Evolutionary conservation across 352 stramenopile genomes (phyloP).

Genomic region (Pythium aphanidermatum): DNA sequence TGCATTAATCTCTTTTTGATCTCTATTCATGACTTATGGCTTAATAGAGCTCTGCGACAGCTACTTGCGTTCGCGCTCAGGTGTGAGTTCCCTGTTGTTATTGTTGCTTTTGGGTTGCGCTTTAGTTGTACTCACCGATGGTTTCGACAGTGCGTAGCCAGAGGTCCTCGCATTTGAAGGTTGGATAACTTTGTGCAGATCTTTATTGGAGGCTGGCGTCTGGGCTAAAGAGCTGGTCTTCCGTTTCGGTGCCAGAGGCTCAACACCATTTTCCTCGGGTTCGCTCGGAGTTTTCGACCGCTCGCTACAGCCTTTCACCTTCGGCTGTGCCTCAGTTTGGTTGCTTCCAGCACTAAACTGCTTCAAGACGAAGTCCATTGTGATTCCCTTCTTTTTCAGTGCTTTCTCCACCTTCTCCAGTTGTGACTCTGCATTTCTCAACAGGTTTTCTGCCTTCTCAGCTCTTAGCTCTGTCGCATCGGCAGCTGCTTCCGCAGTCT

Average conservation of each 20-base stretch:
- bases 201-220: too few species aligned
- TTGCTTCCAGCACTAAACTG: conserved; percentile 4
- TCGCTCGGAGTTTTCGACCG: too few species aligned
- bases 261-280: too few species aligned
- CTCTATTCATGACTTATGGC: too few species aligned
- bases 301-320: too few species aligned
- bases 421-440: conserved; percentile 23
- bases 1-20: too few species aligned
- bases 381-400: conserved; percentile 54
- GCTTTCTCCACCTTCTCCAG: conserved; percentile 36
- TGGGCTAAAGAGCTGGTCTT: too few species aligned
- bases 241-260: too few species aligned
- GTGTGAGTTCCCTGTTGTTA: conserved; percentile 8
- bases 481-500: conserved; percentile 38
- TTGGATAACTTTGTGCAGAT: too few species aligned
- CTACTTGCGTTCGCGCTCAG: conserved; percentile 13
- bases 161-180: too few species aligned
- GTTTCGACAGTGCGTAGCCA: not conserved
- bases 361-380: conserved; percentile 58
- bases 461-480: conserved; percentile 36
- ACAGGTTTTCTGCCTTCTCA: conserved; percentile 28
- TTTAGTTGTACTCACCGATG: not conserved
- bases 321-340: too few species aligned
- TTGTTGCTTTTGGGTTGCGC: conserved; percentile 11
- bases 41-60: too few species aligned